phyloP scores from a whole-genome alignment of 345 rosid genomes.

The Brassica napus region Da-Ae NC_063447.1:59016501-59017000 shows the following conservation, averaged over 20 bases:
- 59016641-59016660: background rate
- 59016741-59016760: background rate
- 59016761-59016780: background rate
- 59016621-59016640: background rate
- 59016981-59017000: no score
- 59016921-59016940: no score
- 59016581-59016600: background rate
- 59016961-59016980: no score
- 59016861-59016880: no score
- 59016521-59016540: background rate
- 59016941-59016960: no score
- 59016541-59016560: background rate
- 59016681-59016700: background rate
- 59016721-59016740: background rate
- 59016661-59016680: background rate
- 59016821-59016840: background rate
- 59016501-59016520: background rate
- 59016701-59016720: background rate
- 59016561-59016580: background rate
- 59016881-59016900: no score
- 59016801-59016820: background rate
- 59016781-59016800: background rate
- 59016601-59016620: background rate
- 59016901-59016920: no score
- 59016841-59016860: background rate